Evolutionary conservation across 208 protist genomes (phyloP), one percentile per base, ranked within the genome.

Genomic region (Tritrichomonas musculus): DNA sequence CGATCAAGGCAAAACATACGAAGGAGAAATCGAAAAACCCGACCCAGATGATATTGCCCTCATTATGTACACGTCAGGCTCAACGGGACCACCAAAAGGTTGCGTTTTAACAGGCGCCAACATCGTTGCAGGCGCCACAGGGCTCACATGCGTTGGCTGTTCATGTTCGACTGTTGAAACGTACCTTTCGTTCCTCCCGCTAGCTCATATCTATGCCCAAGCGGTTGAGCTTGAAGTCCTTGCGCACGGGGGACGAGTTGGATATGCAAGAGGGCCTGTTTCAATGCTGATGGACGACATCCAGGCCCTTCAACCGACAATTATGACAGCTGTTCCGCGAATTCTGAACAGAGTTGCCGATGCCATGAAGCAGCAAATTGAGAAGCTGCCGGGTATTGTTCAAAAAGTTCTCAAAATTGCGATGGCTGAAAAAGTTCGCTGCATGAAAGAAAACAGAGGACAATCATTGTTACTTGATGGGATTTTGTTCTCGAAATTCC

Each of bases 121-220:
- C 69, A n/a, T 88, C 57, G 41, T 53, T 14, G 41, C 77, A 33
- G 77, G 77, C 4, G 20, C 47, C 4, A n/a, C 25, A 27, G 77
- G 77, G 0, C 41, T 88, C 9, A 5, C 47, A 53, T 53, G 44
- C 17, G 41, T 88, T 22, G 47, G 55, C 11, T 8, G 75, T 39
- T 36, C 53, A 20, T 30, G 25, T 13, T 36, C 36, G 27, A 22
- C 33, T 27, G 17, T 1, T 14, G 93, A 94, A 33, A 93, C 93
- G 47, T 60, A 47, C 22, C 53, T 94, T 25, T 94, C 93, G 0
- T 94, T 93, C 65, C 33, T 94, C 5, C 93, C 93, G 53, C 69
- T 94, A 30, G 93, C 93, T 20, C 93, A 94, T 72, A 93, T 94
- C 60, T 94, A 94, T 33, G 93, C 65, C 33, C 36, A 49, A 25